A percentile compares a stretch with the other conserved stretches of the same genome.
phyloP scores from a whole-genome alignment of 441 rosid genomes.

The Jatropha multifida region DNA sequence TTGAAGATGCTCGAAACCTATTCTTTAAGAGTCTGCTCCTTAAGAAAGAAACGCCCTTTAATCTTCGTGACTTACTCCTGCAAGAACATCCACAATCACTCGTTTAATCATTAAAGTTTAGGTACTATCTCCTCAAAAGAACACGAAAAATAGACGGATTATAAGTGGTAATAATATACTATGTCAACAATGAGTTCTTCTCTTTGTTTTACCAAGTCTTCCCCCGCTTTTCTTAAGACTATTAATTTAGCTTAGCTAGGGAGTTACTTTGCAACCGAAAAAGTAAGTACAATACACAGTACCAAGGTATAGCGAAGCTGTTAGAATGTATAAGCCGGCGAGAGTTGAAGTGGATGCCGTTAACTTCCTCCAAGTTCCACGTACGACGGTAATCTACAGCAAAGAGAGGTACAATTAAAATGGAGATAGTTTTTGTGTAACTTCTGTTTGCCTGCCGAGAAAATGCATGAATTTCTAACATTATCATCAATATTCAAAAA shows the following conservation, averaged over 20 bases:
- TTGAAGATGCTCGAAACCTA: constrained; percentile 61
- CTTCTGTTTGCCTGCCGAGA: constrained; percentile 25
- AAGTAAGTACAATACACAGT: constrained; percentile 6
- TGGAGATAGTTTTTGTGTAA: background rate
- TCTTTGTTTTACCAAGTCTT: too few species aligned
- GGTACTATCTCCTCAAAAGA: background rate
- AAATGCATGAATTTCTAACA: constrained; percentile 29
- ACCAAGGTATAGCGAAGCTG: constrained; percentile 50
- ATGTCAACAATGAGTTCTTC: too few species aligned
- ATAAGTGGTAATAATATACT: background rate
- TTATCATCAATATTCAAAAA: constrained; percentile 1
- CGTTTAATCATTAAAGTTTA: constrained; percentile 13
- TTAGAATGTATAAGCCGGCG: constrained; percentile 44
- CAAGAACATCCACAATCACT: constrained; percentile 5
- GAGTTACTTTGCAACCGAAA: background rate
- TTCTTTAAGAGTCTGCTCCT: constrained; percentile 41
- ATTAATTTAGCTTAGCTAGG: background rate
- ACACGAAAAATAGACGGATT: background rate
- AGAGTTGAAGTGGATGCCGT: constrained; percentile 37
- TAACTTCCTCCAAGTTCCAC: constrained; percentile 47
- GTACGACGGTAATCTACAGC: constrained; percentile 51
- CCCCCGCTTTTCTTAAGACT: too few species aligned
- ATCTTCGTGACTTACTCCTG: constrained; percentile 49
- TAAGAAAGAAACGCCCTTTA: constrained; percentile 29
- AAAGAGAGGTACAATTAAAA: constrained; percentile 9